A percentile compares a stretch with the other conserved stretches of the same genome.
phyloP scores from a whole-genome alignment of 2,329 filamentous ascomycete genomes.

The Pseudohalonectria lignicola region DNA sequence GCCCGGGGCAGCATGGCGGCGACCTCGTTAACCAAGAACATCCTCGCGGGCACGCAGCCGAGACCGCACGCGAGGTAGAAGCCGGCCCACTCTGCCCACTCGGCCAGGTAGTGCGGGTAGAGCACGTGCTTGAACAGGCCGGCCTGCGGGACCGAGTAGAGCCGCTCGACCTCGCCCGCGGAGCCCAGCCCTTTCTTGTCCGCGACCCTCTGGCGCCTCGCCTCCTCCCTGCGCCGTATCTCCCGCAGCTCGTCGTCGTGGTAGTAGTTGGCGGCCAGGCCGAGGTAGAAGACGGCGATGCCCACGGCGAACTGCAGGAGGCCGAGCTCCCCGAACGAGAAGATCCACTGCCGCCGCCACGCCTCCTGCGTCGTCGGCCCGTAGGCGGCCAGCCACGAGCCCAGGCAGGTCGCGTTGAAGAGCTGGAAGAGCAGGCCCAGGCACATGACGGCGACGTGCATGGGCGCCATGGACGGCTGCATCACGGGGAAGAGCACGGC shows the following conservation, averaged over 20 bases:
- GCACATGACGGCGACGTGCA: constrained; percentile 58
- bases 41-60: constrained; percentile 61
- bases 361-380: constrained; percentile 50
- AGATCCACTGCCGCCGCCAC: constrained; percentile 26
- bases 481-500: constrained; percentile 73
- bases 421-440: constrained; percentile 65
- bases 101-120: constrained; percentile 89
- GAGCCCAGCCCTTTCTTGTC: constrained; percentile 25
- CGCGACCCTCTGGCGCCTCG: constrained; percentile 37
- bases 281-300: constrained; percentile 63
- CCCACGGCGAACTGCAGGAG: constrained; percentile 47
- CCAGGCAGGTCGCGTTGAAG: constrained; percentile 66
- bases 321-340: constrained; percentile 22
- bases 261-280: constrained; percentile 71
- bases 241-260: constrained; percentile 86
- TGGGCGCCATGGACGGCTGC: constrained; percentile 87
- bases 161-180: constrained; percentile 50
- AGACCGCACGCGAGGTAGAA: constrained; percentile 68
- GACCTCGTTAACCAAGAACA: constrained; percentile 79
- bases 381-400: constrained; percentile 71
- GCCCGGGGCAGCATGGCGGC: constrained; percentile 85
- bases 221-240: constrained; percentile 61
- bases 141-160: constrained; percentile 77
- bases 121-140: constrained; percentile 76
- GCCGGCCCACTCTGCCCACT: constrained; percentile 93